These are phyloP conservation scores for Boletus tomentosulus DNA, from an alignment of 768 basidiomycete species.

Conservation along the genomic window DNA sequence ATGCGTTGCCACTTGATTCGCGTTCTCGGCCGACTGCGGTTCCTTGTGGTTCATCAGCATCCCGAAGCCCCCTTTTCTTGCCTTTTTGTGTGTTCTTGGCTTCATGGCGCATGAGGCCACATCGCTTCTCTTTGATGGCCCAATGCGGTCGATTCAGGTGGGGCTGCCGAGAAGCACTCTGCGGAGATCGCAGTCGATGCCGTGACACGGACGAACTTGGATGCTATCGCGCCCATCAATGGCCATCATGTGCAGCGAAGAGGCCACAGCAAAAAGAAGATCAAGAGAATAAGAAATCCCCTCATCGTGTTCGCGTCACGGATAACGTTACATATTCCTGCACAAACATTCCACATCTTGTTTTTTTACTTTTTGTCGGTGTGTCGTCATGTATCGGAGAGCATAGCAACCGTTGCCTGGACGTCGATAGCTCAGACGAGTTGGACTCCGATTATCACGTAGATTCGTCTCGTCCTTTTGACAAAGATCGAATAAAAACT, in stretches of 20 bases:
- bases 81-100: neutral
- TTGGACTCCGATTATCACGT: neutral
- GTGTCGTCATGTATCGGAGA: neutral
- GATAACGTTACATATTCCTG: neutral
- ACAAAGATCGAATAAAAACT: no score
- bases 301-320: neutral
- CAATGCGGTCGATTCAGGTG: slow-evolving; percentile 8
- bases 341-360: no score
- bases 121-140: neutral
- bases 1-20: neutral
- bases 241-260: no score
- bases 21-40: neutral
- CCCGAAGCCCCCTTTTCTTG: neutral
- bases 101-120: no score
- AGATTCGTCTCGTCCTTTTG: no score
- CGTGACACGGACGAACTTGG: neutral
- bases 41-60: neutral
- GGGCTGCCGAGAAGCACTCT: slow-evolving; percentile 3
- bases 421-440: no score
- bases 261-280: neutral
- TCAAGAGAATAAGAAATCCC: neutral
- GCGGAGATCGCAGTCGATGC: slow-evolving; percentile 18
- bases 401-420: neutral
- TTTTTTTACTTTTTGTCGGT: neutral
- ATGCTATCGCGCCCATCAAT: neutral